These are phyloP conservation scores for Cyanodermella asteris DNA, from an alignment of 2,329 filamentous ascomycete genomes.

Conservation along the genomic window DNA sequence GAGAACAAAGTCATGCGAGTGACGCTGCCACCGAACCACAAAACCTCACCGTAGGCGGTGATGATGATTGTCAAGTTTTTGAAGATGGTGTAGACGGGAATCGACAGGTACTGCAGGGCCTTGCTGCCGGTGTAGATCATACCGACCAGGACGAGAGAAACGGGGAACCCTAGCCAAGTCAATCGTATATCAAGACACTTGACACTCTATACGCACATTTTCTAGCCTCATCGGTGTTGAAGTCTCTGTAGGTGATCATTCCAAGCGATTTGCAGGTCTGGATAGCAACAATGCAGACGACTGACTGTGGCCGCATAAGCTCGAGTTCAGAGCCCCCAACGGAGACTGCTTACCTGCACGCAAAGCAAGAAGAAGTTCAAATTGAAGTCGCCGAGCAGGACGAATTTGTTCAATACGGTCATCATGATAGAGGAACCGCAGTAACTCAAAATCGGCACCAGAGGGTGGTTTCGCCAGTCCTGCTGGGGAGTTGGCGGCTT, in stretches of 20 bases:
- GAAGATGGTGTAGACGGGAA: constrained; percentile 98
- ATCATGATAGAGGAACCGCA: constrained; percentile 94
- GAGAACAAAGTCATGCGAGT: constrained; percentile 72
- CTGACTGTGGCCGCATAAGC: constrained; percentile 34
- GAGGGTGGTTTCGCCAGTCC: constrained; percentile 52
- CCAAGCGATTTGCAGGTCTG: constrained; percentile 59
- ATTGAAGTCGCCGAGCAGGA: constrained; percentile 87
- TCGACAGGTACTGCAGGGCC: constrained; percentile 85
- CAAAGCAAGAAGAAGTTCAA: constrained; percentile 87
- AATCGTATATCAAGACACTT: constrained; percentile 5
- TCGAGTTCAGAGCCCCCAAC: background rate
- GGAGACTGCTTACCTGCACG: constrained; percentile 51
- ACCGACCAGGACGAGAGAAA: constrained; percentile 83
- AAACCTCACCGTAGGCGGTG: constrained; percentile 92
- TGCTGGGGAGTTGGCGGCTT: constrained; percentile 18
- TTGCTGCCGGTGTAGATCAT: constrained; percentile 99
- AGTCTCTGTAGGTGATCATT: constrained; percentile 63
- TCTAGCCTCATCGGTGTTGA: constrained; percentile 71
- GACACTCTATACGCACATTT: constrained; percentile 44
- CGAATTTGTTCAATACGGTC: constrained; percentile 99
- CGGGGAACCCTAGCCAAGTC: constrained; percentile 61
- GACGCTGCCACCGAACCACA: constrained; percentile 93
- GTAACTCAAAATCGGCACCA: constrained; percentile 67
- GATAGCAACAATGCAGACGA: constrained; percentile 76
- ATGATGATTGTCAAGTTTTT: constrained; percentile 99